Evolutionary conservation across 108 stramenopile genomes (phyloP).

Genomic region (Fistulifera solaris): DNA sequence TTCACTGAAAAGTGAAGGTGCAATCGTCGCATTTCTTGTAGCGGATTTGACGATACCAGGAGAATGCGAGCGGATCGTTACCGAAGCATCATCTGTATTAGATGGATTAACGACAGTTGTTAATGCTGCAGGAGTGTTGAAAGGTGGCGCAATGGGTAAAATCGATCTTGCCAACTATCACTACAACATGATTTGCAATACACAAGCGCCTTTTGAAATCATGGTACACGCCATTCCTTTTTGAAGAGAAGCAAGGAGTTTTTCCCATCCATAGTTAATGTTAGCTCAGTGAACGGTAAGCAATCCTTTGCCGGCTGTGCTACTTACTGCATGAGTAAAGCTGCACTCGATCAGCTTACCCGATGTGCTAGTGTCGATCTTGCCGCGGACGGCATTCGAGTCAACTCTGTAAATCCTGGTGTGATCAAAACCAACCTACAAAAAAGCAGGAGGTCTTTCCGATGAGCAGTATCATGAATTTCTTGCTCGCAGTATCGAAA

Average conservation of each 20-base stretch:
- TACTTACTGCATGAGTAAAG: constrained; percentile 58
- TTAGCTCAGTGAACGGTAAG: constrained; percentile 60
- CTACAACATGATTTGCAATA: constrained; percentile 42
- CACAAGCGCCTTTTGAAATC: constrained; percentile 55
- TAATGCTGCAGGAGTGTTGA: constrained; percentile 46
- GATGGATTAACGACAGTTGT: constrained; percentile 33
- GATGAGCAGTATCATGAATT: constrained; percentile 47
- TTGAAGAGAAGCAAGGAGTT: constrained; percentile 22
- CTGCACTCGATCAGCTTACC: constrained; percentile 53
- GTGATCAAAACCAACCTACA: constrained; percentile 55
- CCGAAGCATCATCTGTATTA: constrained; percentile 26
- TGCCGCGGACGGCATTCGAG: constrained; percentile 47
- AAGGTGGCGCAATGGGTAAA: constrained; percentile 36
- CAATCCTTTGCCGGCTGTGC: constrained; percentile 48
- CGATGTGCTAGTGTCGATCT: constrained; percentile 52
- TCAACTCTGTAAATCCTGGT: constrained; percentile 63
- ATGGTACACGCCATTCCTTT: constrained; percentile 44
- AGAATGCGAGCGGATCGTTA: constrained; percentile 28
- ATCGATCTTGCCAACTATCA: constrained; percentile 33
- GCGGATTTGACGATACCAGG: constrained; percentile 32
- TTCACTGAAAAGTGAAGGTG: constrained; percentile 19
- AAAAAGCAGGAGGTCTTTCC: constrained; percentile 24
- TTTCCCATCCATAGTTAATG: constrained; percentile 41
- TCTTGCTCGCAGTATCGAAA: constrained; percentile 35
- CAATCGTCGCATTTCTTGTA: constrained; percentile 27